Base-by-base conservation (phyloP, 345 rosid species). In the Citrus hindsii region DNA sequence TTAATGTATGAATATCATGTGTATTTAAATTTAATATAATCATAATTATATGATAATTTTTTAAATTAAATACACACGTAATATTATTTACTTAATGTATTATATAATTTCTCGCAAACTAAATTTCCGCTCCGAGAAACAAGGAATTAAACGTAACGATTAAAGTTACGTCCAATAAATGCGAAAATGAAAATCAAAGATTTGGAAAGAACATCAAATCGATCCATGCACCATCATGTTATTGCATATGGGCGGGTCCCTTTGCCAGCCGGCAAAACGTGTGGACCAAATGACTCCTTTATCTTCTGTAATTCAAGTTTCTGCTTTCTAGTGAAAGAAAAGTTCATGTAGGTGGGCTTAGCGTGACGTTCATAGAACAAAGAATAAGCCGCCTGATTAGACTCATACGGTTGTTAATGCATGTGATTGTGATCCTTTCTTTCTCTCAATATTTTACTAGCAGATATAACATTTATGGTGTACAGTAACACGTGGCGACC, bases 261-360 rank as follows among this genome's bases (percentile, higher is more conserved):
- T 59, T 21, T 73, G 81, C 79, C 86, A 80, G 73, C 84, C 79
- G 7, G 55, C 80, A 77, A 77, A 75, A 68, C 82, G 82, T 75
- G 84, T 82, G 86, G 85, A 82, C 89, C 85, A 75, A 58, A 62
- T 77, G 69, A 66, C 71, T 30, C 63, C 33, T 68, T 63, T 62
- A 16, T 46, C 51, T 46, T 46, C 51, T 46, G 14, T 46, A 46
- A 66, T 75, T 63, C 65, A 80, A 13, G 62, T 69, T 64, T 40
- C 51, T 37, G 37, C 76, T 64, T 61, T 61, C 69, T 1, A 33
- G 21, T 25, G 70, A 13, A 8, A 59, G 79, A 32, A 16, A 22
- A 61, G 62, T 69, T 13, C 21, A 61, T 16, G 76, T 30, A 32
- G 70, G 16, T 16, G n/a, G 22, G 53, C 14, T 5, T n/a, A 22